phyloP scores from a whole-genome alignment of 441 rosid genomes.

The Jatropha multifida region DNA sequence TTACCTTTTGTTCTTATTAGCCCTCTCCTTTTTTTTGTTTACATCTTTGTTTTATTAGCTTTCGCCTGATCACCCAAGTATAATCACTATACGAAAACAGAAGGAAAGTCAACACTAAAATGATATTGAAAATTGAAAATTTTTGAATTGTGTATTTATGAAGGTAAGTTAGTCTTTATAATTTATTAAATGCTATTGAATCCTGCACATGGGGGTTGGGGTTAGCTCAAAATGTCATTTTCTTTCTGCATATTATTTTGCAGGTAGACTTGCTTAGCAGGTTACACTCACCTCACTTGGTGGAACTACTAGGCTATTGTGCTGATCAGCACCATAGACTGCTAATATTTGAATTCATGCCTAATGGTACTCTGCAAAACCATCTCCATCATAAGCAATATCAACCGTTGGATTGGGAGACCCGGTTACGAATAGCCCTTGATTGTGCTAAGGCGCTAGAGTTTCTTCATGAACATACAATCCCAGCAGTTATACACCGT shows the following conservation, averaged over 20 bases:
- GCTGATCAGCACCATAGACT: constrained; percentile 88
- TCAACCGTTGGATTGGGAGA: constrained; percentile 63
- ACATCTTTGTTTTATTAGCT: neutral
- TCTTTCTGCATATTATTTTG: constrained; percentile 15
- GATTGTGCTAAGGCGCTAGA: constrained; percentile 85
- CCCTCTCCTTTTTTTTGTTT: neutral
- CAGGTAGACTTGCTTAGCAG: constrained; percentile 94
- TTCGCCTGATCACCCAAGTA: neutral
- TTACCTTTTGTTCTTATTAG: constrained; percentile 19
- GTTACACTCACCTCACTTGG: constrained; percentile 73
- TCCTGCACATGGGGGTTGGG: constrained; percentile 35
- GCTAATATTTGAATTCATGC: constrained; percentile 70
- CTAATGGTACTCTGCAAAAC: constrained; percentile 62
- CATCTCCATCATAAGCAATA: constrained; percentile 52
- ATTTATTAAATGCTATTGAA: constrained; percentile 12
- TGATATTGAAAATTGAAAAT: neutral
- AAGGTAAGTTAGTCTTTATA: neutral
- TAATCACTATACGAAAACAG: neutral
- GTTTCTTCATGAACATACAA: constrained; percentile 70
- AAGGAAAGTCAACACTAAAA: constrained; percentile 17
- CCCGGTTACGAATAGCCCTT: constrained; percentile 73
- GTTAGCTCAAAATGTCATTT: constrained; percentile 4
- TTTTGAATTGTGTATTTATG: neutral
- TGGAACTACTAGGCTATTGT: constrained; percentile 86
- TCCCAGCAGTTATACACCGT: constrained; percentile 76